phyloP scores from a whole-genome alignment of 2,329 filamentous ascomycete species.

The Coniochaeta hoffmannii region DNA sequence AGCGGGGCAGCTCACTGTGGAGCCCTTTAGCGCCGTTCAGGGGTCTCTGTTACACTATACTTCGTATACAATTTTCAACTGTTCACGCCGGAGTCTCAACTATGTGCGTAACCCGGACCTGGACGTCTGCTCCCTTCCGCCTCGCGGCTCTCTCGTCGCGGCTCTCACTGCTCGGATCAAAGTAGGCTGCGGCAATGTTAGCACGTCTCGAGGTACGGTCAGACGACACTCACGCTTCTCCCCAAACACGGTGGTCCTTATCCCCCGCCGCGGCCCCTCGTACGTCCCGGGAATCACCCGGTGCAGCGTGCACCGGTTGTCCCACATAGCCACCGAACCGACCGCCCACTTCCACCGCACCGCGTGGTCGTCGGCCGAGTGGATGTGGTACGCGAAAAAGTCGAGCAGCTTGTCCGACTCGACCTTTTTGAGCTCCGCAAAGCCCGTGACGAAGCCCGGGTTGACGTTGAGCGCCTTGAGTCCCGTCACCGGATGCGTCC shows the following conservation, averaged over 20 bases:
- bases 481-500: conserved; percentile 40
- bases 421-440: conserved; percentile 39
- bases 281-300: conserved; percentile 35
- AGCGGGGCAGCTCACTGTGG: too few species aligned
- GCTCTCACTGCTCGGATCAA: conserved; percentile 23
- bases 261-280: conserved; percentile 26
- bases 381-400: conserved; percentile 37
- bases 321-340: conserved; percentile 43
- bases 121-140: conserved; percentile 8
- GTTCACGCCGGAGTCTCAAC: conserved; percentile 1
- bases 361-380: conserved; percentile 40
- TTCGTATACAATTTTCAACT: too few species aligned
- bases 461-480: conserved; percentile 39
- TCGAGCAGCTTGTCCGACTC: conserved; percentile 39
- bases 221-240: conserved; percentile 29
- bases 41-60: neutral
- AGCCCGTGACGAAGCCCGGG: conserved; percentile 36
- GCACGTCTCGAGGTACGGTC: neutral
- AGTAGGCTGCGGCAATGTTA: conserved; percentile 18
- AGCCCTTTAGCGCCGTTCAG: neutral
- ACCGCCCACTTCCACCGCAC: conserved; percentile 43
- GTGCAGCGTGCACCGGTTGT: conserved; percentile 34
- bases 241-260: conserved; percentile 34
- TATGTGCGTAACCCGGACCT: neutral
- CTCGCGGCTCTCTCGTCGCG: conserved; percentile 17